Base-by-base conservation (phyloP, 192 early-diverging fungal species). In the Pilaira anomala region DNA sequence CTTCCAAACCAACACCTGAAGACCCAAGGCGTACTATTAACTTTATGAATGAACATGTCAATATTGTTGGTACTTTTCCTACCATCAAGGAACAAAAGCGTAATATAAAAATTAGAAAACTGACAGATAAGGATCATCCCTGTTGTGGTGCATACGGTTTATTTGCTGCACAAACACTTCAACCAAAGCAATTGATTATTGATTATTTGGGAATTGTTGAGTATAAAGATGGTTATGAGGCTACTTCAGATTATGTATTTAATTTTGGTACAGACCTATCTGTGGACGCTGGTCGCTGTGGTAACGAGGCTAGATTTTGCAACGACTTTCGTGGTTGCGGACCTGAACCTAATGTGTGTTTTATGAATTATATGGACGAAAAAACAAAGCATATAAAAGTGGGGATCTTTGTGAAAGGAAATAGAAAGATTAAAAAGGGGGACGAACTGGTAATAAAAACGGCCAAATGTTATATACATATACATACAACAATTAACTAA, bases 221-320 rank as follows among this genome's bases (percentile, higher is more conserved):
- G 28, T 73, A 68, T 48, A 40, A 69, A 14, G 62, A 69, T 46
- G 52, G 48, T 7, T 75, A 77, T 48, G 59, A 67, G n/a, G 30
- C 62, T 2, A 60, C 50, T 8, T 77, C 76, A 7, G 76, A 77
- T 12, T 77, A 77, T 49, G 76, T 77, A 9, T 54, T 77, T 5
- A 68, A 65, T 13, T 67, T 64, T 36, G 71, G 65, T 0, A 46
- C 45, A 4, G 76, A 71, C 44, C 18, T 71, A 11, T 77, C 72
- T 7, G 66, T 77, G 9, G 76, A 77, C 42, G 76, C 76, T 4
- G 73, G 42, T 16, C 28, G 36, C 7, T 69, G 56, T 18, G 76
- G 76, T 13, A 77, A 77, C 56, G 76, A 77, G 30, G 72, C 72
- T 7, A 22, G 76, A 3, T 77, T 77, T 45, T 67, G 63, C 41